Percentiles rank a stretch among this genome's conserved stretches.
Evolutionary conservation across 2,329 filamentous ascomycete genomes (phyloP).

Genomic region (Elsinoe perseae): DNA sequence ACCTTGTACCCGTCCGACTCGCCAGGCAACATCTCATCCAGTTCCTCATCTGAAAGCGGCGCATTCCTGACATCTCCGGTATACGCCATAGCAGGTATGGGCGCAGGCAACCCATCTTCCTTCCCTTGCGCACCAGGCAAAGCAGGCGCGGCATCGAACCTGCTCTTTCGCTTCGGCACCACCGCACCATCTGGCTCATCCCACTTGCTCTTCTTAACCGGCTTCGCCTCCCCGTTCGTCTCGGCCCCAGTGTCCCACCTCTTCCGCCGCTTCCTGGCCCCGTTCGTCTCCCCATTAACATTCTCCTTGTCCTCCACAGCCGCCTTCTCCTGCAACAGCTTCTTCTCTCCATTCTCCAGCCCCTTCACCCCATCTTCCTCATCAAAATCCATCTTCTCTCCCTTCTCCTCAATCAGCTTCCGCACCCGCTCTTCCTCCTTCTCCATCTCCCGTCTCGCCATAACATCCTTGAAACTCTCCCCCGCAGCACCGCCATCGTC

Average conservation of each 20-base stretch:
- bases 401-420: slow-evolving; percentile 69
- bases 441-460: slow-evolving; percentile 85
- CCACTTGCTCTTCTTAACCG: slow-evolving; percentile 29
- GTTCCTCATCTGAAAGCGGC: slow-evolving; percentile 83
- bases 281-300: slow-evolving; percentile 63
- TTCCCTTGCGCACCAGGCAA: slow-evolving; percentile 52
- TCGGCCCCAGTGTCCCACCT: slow-evolving; percentile 68
- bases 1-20: slow-evolving; percentile 81
- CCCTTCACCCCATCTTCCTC: slow-evolving; percentile 64
- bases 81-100: slow-evolving; percentile 35
- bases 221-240: slow-evolving; percentile 35
- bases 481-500: slow-evolving; percentile 57
- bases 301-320: slow-evolving; percentile 66
- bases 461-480: slow-evolving; percentile 80
- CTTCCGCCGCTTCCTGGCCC: slow-evolving; percentile 80
- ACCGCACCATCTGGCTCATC: slow-evolving; percentile 38
- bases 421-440: slow-evolving; percentile 84
- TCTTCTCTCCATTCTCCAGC: slow-evolving; percentile 57
- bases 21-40: slow-evolving; percentile 75
- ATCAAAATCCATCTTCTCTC: slow-evolving; percentile 50
- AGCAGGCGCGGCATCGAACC: slow-evolving; percentile 84
- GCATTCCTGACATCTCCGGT: slow-evolving; percentile 67
- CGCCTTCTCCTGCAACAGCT: slow-evolving; percentile 66
- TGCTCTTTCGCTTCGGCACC: slow-evolving; percentile 64
- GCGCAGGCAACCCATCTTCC: slow-evolving; percentile 63